These are phyloP conservation scores for Viridothelium virens DNA, from an alignment of 495 filamentous ascomycete genomes.

Conservation along the genomic window DNA sequence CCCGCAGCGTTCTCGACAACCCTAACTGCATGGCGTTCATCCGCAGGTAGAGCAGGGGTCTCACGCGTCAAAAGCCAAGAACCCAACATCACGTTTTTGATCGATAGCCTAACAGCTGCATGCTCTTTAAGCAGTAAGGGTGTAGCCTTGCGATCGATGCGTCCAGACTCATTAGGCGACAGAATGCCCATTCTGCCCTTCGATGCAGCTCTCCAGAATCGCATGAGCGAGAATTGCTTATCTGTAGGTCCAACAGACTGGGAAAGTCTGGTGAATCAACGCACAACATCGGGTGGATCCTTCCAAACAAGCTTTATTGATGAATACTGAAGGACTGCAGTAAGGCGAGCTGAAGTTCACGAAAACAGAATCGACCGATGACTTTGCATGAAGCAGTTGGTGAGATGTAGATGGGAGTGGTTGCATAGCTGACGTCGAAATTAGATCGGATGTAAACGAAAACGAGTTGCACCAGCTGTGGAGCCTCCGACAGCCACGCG, in stretches of 20 bases:
- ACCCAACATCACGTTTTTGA: not conserved
- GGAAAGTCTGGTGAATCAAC: not conserved
- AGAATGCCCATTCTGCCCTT: not conserved
- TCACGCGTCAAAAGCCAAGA: not conserved
- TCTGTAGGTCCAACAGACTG: not conserved
- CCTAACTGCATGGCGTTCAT: not conserved
- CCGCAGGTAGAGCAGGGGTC: not conserved
- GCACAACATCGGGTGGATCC: not conserved
- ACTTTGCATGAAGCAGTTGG: not conserved
- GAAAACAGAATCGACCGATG: not conserved
- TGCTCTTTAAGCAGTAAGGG: not conserved
- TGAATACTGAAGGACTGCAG: not conserved
- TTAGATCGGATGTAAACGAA: conserved; percentile 5
- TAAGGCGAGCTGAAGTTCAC: not conserved
- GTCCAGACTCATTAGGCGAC: not conserved
- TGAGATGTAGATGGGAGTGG: not conserved
- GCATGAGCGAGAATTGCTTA: not conserved
- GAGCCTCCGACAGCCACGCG: not conserved
- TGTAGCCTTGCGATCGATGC: not conserved
- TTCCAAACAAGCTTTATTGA: not conserved
- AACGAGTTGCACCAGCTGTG: not conserved
- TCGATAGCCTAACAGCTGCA: not conserved
- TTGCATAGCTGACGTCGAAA: not conserved
- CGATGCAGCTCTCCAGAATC: not conserved
- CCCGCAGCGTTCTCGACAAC: not conserved